Evolutionary conservation across 2,329 filamentous ascomycete genomes (phyloP), one percentile per base, ranked within the genome.

Genomic region (Exophiala lecanii-corni): DNA sequence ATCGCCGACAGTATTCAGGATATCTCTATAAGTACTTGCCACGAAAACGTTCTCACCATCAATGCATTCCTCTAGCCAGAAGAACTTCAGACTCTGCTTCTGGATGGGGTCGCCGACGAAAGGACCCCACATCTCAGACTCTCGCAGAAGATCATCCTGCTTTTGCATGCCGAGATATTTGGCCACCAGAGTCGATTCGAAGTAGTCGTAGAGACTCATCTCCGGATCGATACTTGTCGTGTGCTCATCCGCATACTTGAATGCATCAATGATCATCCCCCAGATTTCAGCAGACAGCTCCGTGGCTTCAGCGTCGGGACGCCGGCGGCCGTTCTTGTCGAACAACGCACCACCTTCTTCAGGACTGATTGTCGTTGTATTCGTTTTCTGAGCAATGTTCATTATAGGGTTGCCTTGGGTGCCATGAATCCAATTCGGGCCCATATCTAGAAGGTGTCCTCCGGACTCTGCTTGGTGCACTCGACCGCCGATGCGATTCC

Each of bases 401-500:
- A 73, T 63, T 16, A 82, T 79, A 0, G 79, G 78, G 52, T 81
- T 82, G 30, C 74, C 63, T 2, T 74, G 65, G 1, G 74, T 75
- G 12, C 78, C 79, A 57, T 82, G 79, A 37, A 82, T 81, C 78
- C 78, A 82, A 50, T 81, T 82, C 1, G 79, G 75, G 2, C 78
- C 78, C 75, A 80, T 61, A 60, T 82, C 78, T 32, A 81, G 70
- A 9, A 68, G 51, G 58, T 76, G 69, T 7, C 71, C 73, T 2
- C 65, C 62, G 6, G 70, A 59, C 38, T 65, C 61, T 39, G 61
- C 63, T 60, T 78, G 75, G 45, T 68, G 70, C 9, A 78, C 76
- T 38, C 79, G 66, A 2, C 79, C 79, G 9, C 79, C 79, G 44
- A 81, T 61, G 15, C 78, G 66, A 58, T 78, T 59, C 41, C 78